A percentile compares a stretch with the other conserved stretches of the same genome.
Evolutionary conservation across 257 asterid genomes (phyloP).

Genomic region (Verbena officinalis): DNA sequence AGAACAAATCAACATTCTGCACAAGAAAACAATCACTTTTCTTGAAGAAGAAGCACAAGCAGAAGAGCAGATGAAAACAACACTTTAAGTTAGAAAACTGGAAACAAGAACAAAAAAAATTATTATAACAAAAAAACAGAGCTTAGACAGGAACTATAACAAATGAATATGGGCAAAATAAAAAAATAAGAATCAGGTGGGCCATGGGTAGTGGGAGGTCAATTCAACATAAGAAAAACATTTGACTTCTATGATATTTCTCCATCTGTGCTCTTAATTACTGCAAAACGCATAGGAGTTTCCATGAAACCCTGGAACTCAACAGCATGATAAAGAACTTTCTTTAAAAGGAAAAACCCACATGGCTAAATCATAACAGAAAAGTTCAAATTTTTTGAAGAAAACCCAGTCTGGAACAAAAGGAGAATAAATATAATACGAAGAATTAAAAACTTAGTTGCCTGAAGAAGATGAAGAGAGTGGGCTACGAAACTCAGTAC

Average conservation of each 20-base stretch:
- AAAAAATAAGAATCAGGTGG: background rate
- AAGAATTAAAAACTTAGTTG: background rate
- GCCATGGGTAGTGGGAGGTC: background rate
- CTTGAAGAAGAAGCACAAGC: background rate
- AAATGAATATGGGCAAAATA: background rate
- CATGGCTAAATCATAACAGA: background rate
- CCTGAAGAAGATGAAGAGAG: conserved; percentile 18
- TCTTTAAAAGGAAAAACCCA: background rate
- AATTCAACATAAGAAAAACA: no score
- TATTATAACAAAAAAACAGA: background rate
- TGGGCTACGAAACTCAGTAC: background rate
- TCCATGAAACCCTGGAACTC: conserved; percentile 17
- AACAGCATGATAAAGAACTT: background rate
- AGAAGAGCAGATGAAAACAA: background rate
- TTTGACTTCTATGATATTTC: conserved; percentile 12
- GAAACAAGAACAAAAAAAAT: background rate
- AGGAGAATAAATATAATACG: background rate
- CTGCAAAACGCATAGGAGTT: conserved; percentile 3
- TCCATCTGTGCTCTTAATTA: conserved; percentile 9
- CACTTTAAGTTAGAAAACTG: background rate
- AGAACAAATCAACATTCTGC: background rate
- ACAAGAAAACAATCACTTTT: background rate
- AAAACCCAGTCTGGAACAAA: background rate
- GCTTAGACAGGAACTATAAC: background rate
- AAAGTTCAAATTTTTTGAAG: background rate